Base-by-base conservation (phyloP, 1,284 basidiomycete genomes). In the Butyriboletus regius region DNA sequence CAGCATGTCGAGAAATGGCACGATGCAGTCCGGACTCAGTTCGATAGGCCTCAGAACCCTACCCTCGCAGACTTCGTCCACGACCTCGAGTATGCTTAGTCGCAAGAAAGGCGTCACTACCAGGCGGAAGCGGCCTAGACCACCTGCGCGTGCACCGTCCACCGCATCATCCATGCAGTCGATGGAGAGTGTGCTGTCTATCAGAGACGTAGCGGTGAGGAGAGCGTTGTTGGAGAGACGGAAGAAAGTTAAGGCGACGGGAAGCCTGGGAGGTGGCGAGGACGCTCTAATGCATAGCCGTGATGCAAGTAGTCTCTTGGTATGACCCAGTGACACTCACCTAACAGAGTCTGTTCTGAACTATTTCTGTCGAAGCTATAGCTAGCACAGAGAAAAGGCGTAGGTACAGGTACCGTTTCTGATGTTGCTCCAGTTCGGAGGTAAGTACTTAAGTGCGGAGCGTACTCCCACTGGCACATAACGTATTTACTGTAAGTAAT, bases 191-290 rank as follows among this genome's bases (percentile, higher is more conserved):
- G 54, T 38, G 24, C 41, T 49, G 50, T 68, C 69, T 7, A 61
- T 62, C 42, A 64, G 63, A 26, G 73, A 74, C 32, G 54, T 63
- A 31, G 67, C 63, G 13, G 72, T 72, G 38, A 64, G 61, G 50
- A 59, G 56, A 28, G 64, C 69, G 34, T 53, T 74, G 45, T 56
- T 67, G 46, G 70, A 71, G 46, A 59, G 74, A 45, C 61, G 69
- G 28, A 58, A 57, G 52, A 66, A 53, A 36, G 32, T 58, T 3
- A 58, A 50, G 29, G 60, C 50, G 1, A 40, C 40, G 8, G 57
- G 32, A n/a, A 49, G 40, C 31, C 18, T 45, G 0, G 46, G 46
- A 39, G 44, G 43, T 9, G 38, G 35, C 14, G 51, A 43, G 12
- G 50, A 51, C 29, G 13, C 17, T 13, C 6, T 17, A 8, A 22